Conservation (phyloP, 164 flowering plant genomes). For the grape (Vitis vinifera) region ASM3070453v1 NC_081815.1:2921501-2922000, state of each 20-base stretch:
- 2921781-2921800: conserved; percentile 56
- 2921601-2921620: conserved; percentile 1
- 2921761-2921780: conserved; percentile 33
- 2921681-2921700: conserved; percentile 23
- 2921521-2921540: neutral
- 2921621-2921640: neutral
- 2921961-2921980: conserved; percentile 32
- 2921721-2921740: conserved; percentile 36
- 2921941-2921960: conserved; percentile 29
- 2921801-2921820: conserved; percentile 23
- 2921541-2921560: neutral
- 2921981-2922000: conserved; percentile 25
- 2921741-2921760: conserved; percentile 28
- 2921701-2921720: conserved; percentile 75
- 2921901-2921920: conserved; percentile 30
- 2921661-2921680: neutral
- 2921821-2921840: conserved; percentile 11
- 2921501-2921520: neutral
- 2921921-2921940: conserved; percentile 46
- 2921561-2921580: neutral
- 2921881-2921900: conserved; percentile 25
- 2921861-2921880: conserved; percentile 28
- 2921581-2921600: neutral
- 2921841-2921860: conserved; percentile 11
- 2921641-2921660: neutral